Conservation (phyloP, 176 grass and related monocot species). For the Zea luxurians region DNA sequence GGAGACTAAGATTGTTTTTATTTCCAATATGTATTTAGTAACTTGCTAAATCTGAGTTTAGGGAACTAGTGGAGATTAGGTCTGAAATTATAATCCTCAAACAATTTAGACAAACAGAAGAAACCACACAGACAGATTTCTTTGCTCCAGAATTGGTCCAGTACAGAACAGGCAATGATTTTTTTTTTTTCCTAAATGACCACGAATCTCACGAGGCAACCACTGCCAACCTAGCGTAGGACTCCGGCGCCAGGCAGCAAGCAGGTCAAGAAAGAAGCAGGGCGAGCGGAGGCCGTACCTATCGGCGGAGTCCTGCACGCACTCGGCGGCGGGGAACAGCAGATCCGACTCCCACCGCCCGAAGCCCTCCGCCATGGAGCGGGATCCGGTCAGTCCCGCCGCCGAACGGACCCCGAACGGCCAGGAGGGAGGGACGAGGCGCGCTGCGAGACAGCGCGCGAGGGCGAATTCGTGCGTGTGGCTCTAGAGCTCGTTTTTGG, state of each 20-base stretch:
- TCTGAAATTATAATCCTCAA: neutral
- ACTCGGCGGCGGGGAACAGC: conserved; percentile 77
- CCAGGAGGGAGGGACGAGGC: neutral
- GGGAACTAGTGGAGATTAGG: neutral
- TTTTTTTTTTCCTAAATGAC: conserved; percentile 10
- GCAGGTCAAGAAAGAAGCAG: conserved; percentile 26
- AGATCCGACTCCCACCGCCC: conserved; percentile 85
- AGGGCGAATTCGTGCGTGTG: conserved; percentile 1
- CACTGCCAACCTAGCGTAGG: neutral
- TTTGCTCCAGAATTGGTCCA: neutral
- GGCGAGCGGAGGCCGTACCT: conserved; percentile 38
- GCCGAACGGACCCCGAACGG: conserved; percentile 14
- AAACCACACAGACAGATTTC: neutral
- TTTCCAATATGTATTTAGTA: too few species aligned
- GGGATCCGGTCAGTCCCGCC: conserved; percentile 33
- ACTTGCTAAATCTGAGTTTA: too few species aligned
- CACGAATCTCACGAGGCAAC: neutral
- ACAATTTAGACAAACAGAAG: conserved; percentile 20
- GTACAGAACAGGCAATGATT: neutral
- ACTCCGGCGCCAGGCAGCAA: neutral
- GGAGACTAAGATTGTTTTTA: too few species aligned
- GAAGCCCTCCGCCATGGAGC: conserved; percentile 72
- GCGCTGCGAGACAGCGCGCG: neutral
- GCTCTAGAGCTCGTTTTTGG: conserved; percentile 26
- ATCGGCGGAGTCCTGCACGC: conserved; percentile 93